Conservation (phyloP, 2,329 filamentous ascomycete genomes). For the Sarocladium strictum region DNA sequence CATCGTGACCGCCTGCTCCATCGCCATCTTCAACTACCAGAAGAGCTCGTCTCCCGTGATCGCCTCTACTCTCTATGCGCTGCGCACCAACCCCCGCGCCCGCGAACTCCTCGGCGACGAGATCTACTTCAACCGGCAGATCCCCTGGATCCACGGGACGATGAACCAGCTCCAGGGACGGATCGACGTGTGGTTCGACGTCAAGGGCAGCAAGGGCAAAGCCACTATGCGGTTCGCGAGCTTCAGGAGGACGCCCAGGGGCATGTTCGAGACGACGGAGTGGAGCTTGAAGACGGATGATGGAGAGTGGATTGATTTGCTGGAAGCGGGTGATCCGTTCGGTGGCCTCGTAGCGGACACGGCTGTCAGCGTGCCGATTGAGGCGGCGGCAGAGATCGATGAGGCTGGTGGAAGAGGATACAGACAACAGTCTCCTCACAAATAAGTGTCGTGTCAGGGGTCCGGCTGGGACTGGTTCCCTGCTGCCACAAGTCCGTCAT, state of each 20-base stretch:
- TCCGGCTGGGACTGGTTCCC: not conserved
- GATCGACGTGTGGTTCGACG: slow-evolving; percentile 82
- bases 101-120: slow-evolving; percentile 78
- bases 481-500: too few relatives aligned
- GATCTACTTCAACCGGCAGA: slow-evolving; percentile 72
- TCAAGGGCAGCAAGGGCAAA: slow-evolving; percentile 67
- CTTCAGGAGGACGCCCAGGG: slow-evolving; percentile 54
- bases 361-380: slow-evolving; percentile 31
- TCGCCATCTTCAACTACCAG: slow-evolving; percentile 99
- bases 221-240: slow-evolving; percentile 79
- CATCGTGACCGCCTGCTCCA: slow-evolving; percentile 62
- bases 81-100: slow-evolving; percentile 72
- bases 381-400: slow-evolving; percentile 19
- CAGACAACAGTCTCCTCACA: slow-evolving; percentile 36
- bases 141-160: slow-evolving; percentile 79
- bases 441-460: not conserved
- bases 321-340: slow-evolving; percentile 69
- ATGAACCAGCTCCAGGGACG: slow-evolving; percentile 91
- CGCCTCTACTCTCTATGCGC: slow-evolving; percentile 82
- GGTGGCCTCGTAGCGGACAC: slow-evolving; percentile 38
- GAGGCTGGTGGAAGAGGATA: slow-evolving; percentile 41
- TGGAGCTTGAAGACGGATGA: slow-evolving; percentile 75
- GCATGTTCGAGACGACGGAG: slow-evolving; percentile 77
- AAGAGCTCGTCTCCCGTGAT: slow-evolving; percentile 84
- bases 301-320: slow-evolving; percentile 59